Base-by-base conservation (phyloP, 140 eudicot genomes). In the Cichorium intybus region DNA sequence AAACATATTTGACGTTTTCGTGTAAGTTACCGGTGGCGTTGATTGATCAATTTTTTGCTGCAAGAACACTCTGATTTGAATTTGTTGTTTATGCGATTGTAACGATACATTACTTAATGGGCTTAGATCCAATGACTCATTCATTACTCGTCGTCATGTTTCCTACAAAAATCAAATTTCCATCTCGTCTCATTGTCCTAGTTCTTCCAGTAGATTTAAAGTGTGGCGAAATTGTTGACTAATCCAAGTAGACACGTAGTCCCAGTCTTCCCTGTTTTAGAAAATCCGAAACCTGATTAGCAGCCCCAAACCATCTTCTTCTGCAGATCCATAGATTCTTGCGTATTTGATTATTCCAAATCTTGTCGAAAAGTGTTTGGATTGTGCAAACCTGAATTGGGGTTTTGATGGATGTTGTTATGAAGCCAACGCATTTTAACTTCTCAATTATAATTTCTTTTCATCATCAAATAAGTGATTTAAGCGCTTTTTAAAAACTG, bases 111-210 rank as follows among this genome's bases (percentile, higher is more conserved):
- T 76, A 73, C 84, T 84, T 56, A 83, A 73, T 48, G 71, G 51
- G 62, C 79, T 68, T 66, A 76, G 79, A 73, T 85, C 81, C 76
- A 81, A 77, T 71, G 87, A 75, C 80, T 77, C 90, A n/a, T n/a
- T n/a, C n/a, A 68, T 78, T 68, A 75, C 73, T 83, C 87, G 80
- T 75, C 75, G 79, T 53, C 82, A 61, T 74, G 77, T 59, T 72
- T 74, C 64, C 17, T 58, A 60, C 73, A 76, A 75, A 47, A 21
- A 77, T 60, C 51, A 60, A 35, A 34, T 49, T 48, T 79, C 35
- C 55, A 75, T 65, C 72, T 79, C 94, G 79, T 85, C 74, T 61
- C 72, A 64, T 33, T 51, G 31, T 55, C 77, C 69, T 61, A 16
- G 63, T 29, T 55, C 41, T 10, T 26, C 43, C 20, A 23, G 28